Evolutionary conservation across 176 grass and related monocot genomes (phyloP).

Genomic region (Oryza glaberrima): DNA sequence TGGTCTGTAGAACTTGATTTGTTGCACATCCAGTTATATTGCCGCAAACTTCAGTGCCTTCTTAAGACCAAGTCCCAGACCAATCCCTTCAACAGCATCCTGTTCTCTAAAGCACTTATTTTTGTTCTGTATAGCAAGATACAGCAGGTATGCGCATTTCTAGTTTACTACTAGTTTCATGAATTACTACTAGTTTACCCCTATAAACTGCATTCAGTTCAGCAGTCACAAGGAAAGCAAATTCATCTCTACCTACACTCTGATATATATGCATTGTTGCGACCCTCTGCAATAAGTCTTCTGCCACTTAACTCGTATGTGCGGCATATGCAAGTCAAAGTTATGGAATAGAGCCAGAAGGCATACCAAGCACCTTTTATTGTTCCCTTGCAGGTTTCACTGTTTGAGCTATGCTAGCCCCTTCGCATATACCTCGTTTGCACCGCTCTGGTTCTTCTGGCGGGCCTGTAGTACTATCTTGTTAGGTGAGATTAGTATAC

Average conservation of each 20-base stretch:
- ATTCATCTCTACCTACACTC: not conserved
- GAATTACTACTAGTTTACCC: not conserved
- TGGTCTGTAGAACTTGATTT: constrained; percentile 26
- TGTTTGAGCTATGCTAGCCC: not conserved
- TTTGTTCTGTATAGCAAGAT: not conserved
- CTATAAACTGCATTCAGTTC: not conserved
- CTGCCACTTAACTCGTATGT: not conserved
- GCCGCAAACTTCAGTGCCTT: constrained; percentile 30
- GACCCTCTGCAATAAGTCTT: not conserved
- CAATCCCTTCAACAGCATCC: not conserved
- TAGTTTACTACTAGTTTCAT: not conserved
- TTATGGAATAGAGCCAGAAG: not conserved
- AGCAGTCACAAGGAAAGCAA: not conserved
- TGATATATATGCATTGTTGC: not conserved
- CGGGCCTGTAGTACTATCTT: not conserved
- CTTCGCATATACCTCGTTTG: not conserved
- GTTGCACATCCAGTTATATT: constrained; percentile 34
- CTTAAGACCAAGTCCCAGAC: constrained; percentile 1
- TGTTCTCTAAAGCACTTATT: constrained; percentile 8
- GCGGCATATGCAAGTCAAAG: not conserved
- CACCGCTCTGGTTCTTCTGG: not conserved
- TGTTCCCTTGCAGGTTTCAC: not conserved
- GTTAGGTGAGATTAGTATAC: not conserved
- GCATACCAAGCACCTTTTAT: not conserved
- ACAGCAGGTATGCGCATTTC: constrained; percentile 5